Percentiles rank a stretch among this genome's conserved stretches.
Conservation (phyloP, 2,329 filamentous ascomycete genomes). For the Xylaria sp. region DNA sequence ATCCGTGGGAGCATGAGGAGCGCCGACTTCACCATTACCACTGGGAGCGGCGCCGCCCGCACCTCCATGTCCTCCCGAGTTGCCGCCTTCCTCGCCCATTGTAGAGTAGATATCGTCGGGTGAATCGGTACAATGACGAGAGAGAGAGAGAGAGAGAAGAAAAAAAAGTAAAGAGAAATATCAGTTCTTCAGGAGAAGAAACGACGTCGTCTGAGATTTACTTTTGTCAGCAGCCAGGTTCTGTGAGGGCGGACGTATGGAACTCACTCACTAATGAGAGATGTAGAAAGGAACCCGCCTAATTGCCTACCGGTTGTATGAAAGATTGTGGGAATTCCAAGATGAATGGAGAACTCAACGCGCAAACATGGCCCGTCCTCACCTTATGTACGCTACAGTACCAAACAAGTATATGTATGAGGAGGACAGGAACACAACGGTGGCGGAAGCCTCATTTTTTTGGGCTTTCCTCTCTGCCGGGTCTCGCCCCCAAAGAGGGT, state of each 20-base stretch:
- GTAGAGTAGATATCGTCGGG: conserved; percentile 14
- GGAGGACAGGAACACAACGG: conserved; percentile 1
- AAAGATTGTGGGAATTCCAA: not conserved
- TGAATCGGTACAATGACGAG: not conserved
- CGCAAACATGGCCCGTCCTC: not conserved
- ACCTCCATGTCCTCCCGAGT: conserved; percentile 7
- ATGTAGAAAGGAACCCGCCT: conserved; percentile 19
- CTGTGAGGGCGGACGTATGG: not conserved
- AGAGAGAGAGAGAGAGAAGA: too few relatives aligned
- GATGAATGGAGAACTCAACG: not conserved
- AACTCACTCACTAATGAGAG: conserved; percentile 15
- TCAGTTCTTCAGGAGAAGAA: not conserved
- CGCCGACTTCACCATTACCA: conserved; percentile 17
- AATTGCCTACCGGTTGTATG: not conserved
- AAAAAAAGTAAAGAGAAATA: not conserved
- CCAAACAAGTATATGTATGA: too few relatives aligned
- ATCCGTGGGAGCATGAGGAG: conserved; percentile 21
- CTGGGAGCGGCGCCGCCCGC: conserved; percentile 11
- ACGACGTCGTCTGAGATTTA: not conserved
- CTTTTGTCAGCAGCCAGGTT: conserved; percentile 4
- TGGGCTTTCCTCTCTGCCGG: conserved; percentile 6
- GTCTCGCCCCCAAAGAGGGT: not conserved
- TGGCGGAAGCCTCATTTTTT: conserved; percentile 12
- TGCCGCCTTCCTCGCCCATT: conserved; percentile 37
- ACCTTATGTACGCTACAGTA: too few relatives aligned